Conservation (phyloP, 345 rosid genomes). For the Melastoma malabathricum region DNA sequence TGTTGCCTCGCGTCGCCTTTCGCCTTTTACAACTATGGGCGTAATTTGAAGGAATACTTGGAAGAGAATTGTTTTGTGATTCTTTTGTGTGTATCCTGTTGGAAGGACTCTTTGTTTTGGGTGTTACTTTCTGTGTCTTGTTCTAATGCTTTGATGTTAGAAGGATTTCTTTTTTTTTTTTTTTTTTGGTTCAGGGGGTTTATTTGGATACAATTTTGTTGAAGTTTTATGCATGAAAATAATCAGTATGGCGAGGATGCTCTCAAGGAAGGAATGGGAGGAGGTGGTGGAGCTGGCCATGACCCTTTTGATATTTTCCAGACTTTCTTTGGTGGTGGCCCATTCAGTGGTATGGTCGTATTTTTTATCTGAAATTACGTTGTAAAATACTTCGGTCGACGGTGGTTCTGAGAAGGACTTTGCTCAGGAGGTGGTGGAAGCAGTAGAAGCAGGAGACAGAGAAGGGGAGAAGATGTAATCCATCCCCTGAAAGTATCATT, state of each 20-base stretch:
- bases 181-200: too few species aligned
- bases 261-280: constrained; percentile 86
- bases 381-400: not conserved
- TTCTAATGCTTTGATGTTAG: too few species aligned
- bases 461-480: constrained; percentile 82
- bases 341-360: constrained; percentile 38
- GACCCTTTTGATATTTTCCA: constrained; percentile 70
- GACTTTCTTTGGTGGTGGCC: constrained; percentile 68
- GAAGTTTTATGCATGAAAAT: constrained; percentile 5
- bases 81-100: too few species aligned
- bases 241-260: constrained; percentile 82
- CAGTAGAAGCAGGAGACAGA: constrained; percentile 80
- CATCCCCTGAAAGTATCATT: constrained; percentile 80
- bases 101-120: too few species aligned
- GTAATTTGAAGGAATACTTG: too few species aligned
- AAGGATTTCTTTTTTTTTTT: too few species aligned
- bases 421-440: constrained; percentile 51
- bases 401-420: not conserved
- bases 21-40: too few species aligned
- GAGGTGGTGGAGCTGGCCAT: constrained; percentile 51
- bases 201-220: too few species aligned
- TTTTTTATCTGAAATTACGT: not conserved
- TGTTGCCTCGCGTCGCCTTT: too few species aligned
- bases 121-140: too few species aligned
- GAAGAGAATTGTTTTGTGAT: too few species aligned